These are phyloP conservation scores for Debaryomyces hansenii DNA, from an alignment of 805 yeast species.

Conservation along the genomic window DNA sequence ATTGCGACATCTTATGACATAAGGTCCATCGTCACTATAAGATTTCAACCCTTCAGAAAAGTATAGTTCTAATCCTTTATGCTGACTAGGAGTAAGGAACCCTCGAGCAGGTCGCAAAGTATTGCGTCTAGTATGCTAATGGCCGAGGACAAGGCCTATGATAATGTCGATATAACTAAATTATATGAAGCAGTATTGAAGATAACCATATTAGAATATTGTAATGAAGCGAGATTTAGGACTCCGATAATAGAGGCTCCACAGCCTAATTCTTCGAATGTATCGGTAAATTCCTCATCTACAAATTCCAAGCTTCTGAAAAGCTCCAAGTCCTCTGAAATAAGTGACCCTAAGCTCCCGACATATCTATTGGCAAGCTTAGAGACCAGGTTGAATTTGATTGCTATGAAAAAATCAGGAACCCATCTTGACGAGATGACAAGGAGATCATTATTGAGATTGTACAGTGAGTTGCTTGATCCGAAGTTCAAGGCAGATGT, in stretches of 20 bases:
- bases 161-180: conserved; percentile 20
- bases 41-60: too few species aligned
- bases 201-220: conserved; percentile 56
- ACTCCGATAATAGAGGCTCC: conserved; percentile 18
- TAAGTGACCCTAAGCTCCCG: conserved; percentile 34
- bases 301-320: conserved; percentile 8
- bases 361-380: conserved; percentile 36
- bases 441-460: conserved; percentile 57
- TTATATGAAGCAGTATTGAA: conserved; percentile 56
- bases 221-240: conserved; percentile 63
- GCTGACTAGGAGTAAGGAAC: conserved; percentile 10
- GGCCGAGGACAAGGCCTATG: conserved; percentile 17
- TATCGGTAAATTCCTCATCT: not conserved
- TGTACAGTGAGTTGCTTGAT: conserved; percentile 60
- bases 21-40: too few species aligned
- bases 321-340: conserved; percentile 26
- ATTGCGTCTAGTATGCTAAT: conserved; percentile 22
- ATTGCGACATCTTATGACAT: too few species aligned
- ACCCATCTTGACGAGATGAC: conserved; percentile 46
- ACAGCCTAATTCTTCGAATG: not conserved
- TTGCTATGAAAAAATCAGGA: conserved; percentile 46
- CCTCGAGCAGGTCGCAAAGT: conserved; percentile 20
- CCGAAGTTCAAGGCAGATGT: conserved; percentile 41
- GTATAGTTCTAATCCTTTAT: not conserved
- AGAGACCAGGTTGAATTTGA: conserved; percentile 40